phyloP scores from a whole-genome alignment of 192 early-diverging fungal species.

The Backusella macrospora region DNA sequence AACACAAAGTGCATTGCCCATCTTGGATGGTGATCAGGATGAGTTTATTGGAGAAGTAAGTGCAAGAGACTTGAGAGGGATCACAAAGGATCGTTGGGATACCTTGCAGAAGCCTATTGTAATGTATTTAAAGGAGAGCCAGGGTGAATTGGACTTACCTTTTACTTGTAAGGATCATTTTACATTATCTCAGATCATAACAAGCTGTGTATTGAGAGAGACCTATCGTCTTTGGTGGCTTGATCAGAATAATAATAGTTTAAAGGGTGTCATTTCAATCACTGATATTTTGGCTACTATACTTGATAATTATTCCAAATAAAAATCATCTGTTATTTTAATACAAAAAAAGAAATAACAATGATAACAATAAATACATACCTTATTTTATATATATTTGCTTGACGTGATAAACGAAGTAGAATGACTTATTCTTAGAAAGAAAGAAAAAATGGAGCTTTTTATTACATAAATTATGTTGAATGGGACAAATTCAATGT shows the following conservation, averaged over 20 bases:
- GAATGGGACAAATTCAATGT: too few relatives aligned
- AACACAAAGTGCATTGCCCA: conserved; percentile 58
- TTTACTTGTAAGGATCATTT: conserved; percentile 53
- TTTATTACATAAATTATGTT: too few relatives aligned
- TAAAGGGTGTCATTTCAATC: conserved; percentile 72
- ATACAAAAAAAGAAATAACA: neutral
- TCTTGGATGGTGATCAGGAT: conserved; percentile 61
- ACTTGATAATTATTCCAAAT: conserved; percentile 20
- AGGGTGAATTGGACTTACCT: conserved; percentile 48
- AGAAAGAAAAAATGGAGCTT: too few relatives aligned
- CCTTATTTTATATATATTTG: neutral
- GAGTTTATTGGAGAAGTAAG: conserved; percentile 68
- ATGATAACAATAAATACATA: too few relatives aligned
- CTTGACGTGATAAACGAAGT: neutral
- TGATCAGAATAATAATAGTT: conserved; percentile 53
- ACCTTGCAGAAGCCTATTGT: conserved; percentile 65
- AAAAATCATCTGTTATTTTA: conserved; percentile 10
- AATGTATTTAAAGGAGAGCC: conserved; percentile 59
- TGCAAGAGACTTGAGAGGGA: conserved; percentile 73
- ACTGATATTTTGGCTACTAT: conserved; percentile 68
- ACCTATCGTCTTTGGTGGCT: conserved; percentile 70
- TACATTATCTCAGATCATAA: conserved; percentile 59
- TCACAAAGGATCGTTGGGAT: conserved; percentile 59
- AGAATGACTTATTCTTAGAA: too few relatives aligned
- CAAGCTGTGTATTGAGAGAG: conserved; percentile 50